phyloP scores from a whole-genome alignment of 805 yeast genomes.

The Kuraishia ogatae region DNA sequence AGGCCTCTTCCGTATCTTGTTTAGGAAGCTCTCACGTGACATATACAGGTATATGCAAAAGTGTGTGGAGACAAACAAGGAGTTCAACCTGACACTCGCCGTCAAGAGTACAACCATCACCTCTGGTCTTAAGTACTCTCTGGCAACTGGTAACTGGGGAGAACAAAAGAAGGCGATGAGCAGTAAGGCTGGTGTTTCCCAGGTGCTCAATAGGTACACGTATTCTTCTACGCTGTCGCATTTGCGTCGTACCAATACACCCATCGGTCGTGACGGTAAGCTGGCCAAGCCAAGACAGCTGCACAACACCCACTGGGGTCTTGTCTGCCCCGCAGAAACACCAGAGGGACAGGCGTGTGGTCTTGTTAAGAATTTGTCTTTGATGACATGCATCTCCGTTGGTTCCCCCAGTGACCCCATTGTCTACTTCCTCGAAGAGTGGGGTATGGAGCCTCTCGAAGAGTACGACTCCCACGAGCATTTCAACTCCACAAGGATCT shows the following conservation, averaged over 20 bases:
- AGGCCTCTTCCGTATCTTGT: slow-evolving; percentile 86
- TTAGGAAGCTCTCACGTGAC: slow-evolving; percentile 92
- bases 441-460: slow-evolving; percentile 99
- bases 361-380: slow-evolving; percentile 87
- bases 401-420: slow-evolving; percentile 97
- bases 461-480: slow-evolving; percentile 91
- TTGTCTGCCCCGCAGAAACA: slow-evolving; percentile 99
- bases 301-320: slow-evolving; percentile 99
- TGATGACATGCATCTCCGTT: slow-evolving; percentile 96
- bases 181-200: slow-evolving; percentile 98
- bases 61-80: slow-evolving; percentile 96
- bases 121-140: slow-evolving; percentile 92
- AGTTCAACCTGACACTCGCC: slow-evolving; percentile 91
- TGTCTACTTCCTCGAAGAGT: slow-evolving; percentile 86
- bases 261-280: slow-evolving; percentile 99
- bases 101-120: slow-evolving; percentile 96
- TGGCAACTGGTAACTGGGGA: slow-evolving; percentile 99
- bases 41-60: slow-evolving; percentile 98
- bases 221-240: slow-evolving; percentile 98
- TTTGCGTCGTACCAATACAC: slow-evolving; percentile 97
- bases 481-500: slow-evolving; percentile 87
- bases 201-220: slow-evolving; percentile 95
- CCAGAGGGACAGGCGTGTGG: slow-evolving; percentile 99
- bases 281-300: slow-evolving; percentile 98
- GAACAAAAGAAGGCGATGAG: slow-evolving; percentile 99